Percentiles rank a stretch among this genome's conserved stretches.
These are phyloP conservation scores for Candida silvicultrix DNA, from an alignment of 805 yeast genomes.

Conservation along the genomic window DNA sequence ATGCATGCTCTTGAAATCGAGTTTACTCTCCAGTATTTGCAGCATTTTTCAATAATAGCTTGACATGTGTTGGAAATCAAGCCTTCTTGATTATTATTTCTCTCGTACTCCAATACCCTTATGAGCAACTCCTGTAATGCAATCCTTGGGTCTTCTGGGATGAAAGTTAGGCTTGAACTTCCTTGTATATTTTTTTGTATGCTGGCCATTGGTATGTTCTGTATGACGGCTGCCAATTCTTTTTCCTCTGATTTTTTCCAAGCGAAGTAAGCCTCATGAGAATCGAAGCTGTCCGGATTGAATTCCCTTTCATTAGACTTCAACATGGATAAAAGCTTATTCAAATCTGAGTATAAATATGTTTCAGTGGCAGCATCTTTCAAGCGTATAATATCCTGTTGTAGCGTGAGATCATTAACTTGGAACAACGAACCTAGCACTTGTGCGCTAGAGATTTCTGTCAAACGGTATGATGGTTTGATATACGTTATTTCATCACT, in stretches of 20 bases:
- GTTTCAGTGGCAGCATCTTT: slow-evolving; percentile 34
- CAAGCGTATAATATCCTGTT: slow-evolving; percentile 42
- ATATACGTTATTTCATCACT: slow-evolving; percentile 19
- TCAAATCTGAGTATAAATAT: slow-evolving; percentile 25
- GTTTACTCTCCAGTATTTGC: slow-evolving; percentile 55
- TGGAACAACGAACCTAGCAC: slow-evolving; percentile 43
- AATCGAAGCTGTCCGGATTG: slow-evolving; percentile 29
- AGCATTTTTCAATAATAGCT: slow-evolving; percentile 37
- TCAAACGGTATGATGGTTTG: slow-evolving; percentile 45
- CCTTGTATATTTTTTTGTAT: neutral
- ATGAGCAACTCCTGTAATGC: slow-evolving; percentile 34
- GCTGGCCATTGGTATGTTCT: slow-evolving; percentile 7
- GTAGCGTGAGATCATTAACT: slow-evolving; percentile 42
- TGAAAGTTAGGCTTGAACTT: slow-evolving; percentile 10
- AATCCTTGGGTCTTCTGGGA: slow-evolving; percentile 37
- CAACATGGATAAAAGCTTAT: slow-evolving; percentile 3
- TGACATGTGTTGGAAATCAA: slow-evolving; percentile 37
- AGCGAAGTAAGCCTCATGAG: slow-evolving; percentile 24
- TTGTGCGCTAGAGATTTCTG: slow-evolving; percentile 49
- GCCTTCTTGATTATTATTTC: slow-evolving; percentile 4
- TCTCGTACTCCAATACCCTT: slow-evolving; percentile 38
- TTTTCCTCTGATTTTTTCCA: slow-evolving; percentile 37
- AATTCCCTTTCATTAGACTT: slow-evolving; percentile 25
- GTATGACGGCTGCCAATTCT: slow-evolving; percentile 25
- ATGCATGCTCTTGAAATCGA: slow-evolving; percentile 41